Evolutionary conservation across 1,284 basidiomycete genomes (phyloP).

Genomic region (Trametes hirsuta): DNA sequence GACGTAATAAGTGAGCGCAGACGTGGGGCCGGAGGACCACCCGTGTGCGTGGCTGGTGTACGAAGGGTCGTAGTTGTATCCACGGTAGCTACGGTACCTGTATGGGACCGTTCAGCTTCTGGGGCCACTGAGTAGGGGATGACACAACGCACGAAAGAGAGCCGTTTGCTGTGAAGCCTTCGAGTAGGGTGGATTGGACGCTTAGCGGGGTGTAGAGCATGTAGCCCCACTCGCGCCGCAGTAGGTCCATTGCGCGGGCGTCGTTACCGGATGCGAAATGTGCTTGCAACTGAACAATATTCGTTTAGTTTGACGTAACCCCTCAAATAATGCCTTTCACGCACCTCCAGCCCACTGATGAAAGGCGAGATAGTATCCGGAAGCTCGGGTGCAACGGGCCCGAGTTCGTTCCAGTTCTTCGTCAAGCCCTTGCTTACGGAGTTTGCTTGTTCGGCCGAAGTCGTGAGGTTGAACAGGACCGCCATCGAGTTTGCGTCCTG

Average conservation of each 20-base stretch:
- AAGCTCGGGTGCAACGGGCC: constrained; percentile 51
- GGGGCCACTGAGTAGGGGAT: neutral
- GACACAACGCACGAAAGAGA: constrained; percentile 44
- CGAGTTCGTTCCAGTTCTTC: constrained; percentile 52
- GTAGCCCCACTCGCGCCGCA: constrained; percentile 55
- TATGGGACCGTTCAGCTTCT: neutral
- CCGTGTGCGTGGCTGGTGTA: constrained; percentile 50
- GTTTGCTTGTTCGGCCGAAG: constrained; percentile 41
- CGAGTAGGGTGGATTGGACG: constrained; percentile 53
- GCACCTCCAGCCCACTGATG: constrained; percentile 53
- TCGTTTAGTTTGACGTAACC: neutral
- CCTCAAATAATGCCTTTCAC: neutral
- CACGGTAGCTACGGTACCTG: constrained; percentile 48
- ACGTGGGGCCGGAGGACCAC: constrained; percentile 41
- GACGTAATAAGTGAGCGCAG: constrained; percentile 46
- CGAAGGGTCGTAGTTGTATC: constrained; percentile 51
- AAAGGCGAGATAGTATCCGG: constrained; percentile 57
- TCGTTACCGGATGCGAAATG: constrained; percentile 53
- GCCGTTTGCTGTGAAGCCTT: constrained; percentile 55
- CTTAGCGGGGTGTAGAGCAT: constrained; percentile 56
- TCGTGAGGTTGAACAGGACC: constrained; percentile 52
- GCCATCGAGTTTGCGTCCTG: constrained; percentile 58
- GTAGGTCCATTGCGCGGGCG: constrained; percentile 49
- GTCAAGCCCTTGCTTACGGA: constrained; percentile 48
- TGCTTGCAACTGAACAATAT: constrained; percentile 44